Base-by-base conservation (phyloP, 73 alveolate species). In the Paramecium biaurelia region DNA sequence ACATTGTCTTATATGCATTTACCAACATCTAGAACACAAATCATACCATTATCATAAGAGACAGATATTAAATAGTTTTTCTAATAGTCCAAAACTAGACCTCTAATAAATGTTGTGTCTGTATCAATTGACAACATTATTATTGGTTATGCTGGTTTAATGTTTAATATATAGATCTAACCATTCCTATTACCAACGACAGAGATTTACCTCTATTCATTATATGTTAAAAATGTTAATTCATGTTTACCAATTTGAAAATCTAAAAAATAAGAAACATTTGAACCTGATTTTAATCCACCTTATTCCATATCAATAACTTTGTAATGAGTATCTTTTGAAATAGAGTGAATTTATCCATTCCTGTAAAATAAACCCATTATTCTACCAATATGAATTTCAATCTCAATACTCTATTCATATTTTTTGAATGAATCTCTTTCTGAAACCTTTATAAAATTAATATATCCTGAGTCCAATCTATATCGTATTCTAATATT, bases 111-210 rank as follows among this genome's bases (percentile, higher is more conserved):
- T 38, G 72, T 21, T 11, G 76, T 79, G 21, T 24, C 23, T 6
- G 74, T 43, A 1, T 41, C 76, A 43, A 79, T 7, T 0, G 45
- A 12, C 56, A 47, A 26, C 30, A 79, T 45, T 4, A 79, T 32
- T 79, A 26, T 30, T 59, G 85, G 76, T 24, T 70, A 57, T 24
- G 56, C 68, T 0, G 90, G 59, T 43, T 76, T 41, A 9, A 89
- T 43, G 24, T 56, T 70, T 15, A 70, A n/a, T 9, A 89, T 43
- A 58, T 15, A 89, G 0, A 89, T 28, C 21, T 45, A 20, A 24
- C 94, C 94, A 89, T 76, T 49, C 49, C 94, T 89, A 56, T 89
- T 53, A 42, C 85, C 87, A 24, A 89, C 92, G 3, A 89, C 56
- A 8, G 90, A 67, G 1, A 68, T 57, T 30, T 82, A 7, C 28